Base-by-base conservation (phyloP, 176 grass and related monocot species). In the Luzula sylvatica region DNA sequence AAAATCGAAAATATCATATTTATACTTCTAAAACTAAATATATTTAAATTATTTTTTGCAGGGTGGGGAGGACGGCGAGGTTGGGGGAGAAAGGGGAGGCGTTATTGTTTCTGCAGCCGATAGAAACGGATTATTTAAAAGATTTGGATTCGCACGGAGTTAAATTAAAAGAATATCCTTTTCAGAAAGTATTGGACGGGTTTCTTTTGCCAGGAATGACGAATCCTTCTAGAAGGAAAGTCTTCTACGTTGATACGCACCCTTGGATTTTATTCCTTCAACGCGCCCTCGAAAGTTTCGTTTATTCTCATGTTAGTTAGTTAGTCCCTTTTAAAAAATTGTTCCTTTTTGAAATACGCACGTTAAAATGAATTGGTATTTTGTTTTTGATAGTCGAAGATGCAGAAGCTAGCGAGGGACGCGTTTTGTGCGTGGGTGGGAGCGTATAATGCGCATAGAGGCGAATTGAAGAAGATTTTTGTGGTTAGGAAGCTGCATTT, bases 31-130 rank as follows among this genome's bases (percentile, higher is more conserved):
- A n/a, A n/a, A n/a, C n/a, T n/a, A n/a, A n/a, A n/a, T n/a, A n/a
- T n/a, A n/a, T 35, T 35, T 35, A 35, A 35, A 35, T 32, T 32
- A 32, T 54, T 50, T 49, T 49, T 61, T 43, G 1, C 39, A 90
- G 92, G 85, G 92, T 98, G 55, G 92, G 92, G 68, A 86, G 92
- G 76, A 98, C 92, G 8, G 92, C 85, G 67, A 66, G 92, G 43
- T 78, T 98, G 30, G 85, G 85, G 15, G 92, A 90, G 67, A 80
- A 86, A 56, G 92, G 85, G 11, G 85, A 98, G 68, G 92, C 85
- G 26, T 74, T 98, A 43, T 52, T 98, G 21, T 96, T 96, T 69
- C 74, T 96, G 62, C 92, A 96, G 64, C 81, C 85, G 12, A 56
- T 96, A 39, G 92, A 96, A 75, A 70, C 84, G 20, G 92, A 82